Conservation (phyloP, 2,329 filamentous ascomycete genomes). For the Cercospora sojina region DNA sequence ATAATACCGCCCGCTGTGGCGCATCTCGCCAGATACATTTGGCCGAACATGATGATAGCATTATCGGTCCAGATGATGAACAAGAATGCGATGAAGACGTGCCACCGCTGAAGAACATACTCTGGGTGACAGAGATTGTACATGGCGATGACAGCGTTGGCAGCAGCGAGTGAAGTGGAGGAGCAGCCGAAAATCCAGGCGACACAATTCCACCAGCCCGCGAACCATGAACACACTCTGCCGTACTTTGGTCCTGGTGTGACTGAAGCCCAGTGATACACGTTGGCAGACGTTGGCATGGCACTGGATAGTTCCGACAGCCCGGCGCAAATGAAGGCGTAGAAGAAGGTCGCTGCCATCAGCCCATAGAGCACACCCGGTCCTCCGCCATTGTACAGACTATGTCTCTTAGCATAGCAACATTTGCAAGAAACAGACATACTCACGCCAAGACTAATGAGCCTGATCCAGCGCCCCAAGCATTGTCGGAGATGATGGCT, state of each 20-base stretch:
- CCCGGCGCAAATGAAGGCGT: conserved; percentile 52
- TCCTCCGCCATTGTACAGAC: conserved; percentile 49
- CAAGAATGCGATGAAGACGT: conserved; percentile 52
- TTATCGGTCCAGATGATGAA: conserved; percentile 50
- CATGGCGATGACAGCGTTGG: conserved; percentile 50
- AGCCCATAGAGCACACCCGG: conserved; percentile 50
- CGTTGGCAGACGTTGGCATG: conserved; percentile 40
- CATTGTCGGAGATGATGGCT: conserved; percentile 41
- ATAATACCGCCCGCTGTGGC: conserved; percentile 55
- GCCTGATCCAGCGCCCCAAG: conserved; percentile 33
- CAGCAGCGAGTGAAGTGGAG: conserved; percentile 46
- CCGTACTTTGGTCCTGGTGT: conserved; percentile 50
- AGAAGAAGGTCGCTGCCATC: conserved; percentile 52
- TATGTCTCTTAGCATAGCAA: conserved; percentile 22
- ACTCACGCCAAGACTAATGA: conserved; percentile 29
- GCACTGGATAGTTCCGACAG: conserved; percentile 51
- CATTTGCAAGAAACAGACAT: conserved; percentile 22
- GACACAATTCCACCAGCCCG: conserved; percentile 52
- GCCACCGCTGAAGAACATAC: conserved; percentile 50
- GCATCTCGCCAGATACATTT: conserved; percentile 53
- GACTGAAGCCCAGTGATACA: conserved; percentile 56
- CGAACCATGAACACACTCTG: conserved; percentile 50
- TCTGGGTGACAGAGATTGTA: conserved; percentile 51
- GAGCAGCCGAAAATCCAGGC: conserved; percentile 52
- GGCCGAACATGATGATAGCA: conserved; percentile 52